A percentile compares a stretch with the other conserved stretches of the same genome.
Evolutionary conservation across 768 basidiomycete species (phyloP).

Genomic region (Russula brevipes): DNA sequence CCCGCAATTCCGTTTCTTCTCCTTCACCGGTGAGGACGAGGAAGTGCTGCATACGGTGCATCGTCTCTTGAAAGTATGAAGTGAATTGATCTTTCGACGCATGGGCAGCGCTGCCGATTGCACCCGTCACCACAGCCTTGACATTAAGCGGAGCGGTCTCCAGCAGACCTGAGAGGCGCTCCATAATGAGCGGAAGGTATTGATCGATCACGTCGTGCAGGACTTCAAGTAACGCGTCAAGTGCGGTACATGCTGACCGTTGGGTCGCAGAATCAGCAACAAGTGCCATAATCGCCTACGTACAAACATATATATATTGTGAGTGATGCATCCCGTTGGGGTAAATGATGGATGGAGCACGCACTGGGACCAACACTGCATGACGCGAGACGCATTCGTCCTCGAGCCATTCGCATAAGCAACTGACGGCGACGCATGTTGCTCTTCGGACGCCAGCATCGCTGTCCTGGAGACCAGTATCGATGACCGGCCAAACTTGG

Average conservation of each 20-base stretch:
- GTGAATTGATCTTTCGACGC: conserved; percentile 87
- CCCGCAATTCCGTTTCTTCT: conserved; percentile 90
- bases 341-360: conserved; percentile 28
- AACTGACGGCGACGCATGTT: conserved; percentile 92
- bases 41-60: conserved; percentile 85
- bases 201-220: conserved; percentile 84
- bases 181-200: conserved; percentile 93
- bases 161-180: conserved; percentile 80
- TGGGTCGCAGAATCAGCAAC: conserved; percentile 85
- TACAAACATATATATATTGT: background rate
- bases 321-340: background rate
- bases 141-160: conserved; percentile 81
- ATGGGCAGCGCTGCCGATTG: conserved; percentile 96
- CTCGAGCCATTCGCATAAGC: conserved; percentile 95
- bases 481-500: conserved; percentile 91
- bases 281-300: conserved; percentile 81
- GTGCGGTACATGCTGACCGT: conserved; percentile 90
- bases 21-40: conserved; percentile 79
- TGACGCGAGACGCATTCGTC: conserved; percentile 88
- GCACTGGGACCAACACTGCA: conserved; percentile 74
- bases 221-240: conserved; percentile 94
- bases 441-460: conserved; percentile 90
- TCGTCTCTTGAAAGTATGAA: conserved; percentile 91
- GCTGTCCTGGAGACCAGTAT: conserved; percentile 76
- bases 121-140: conserved; percentile 93